Percentiles rank a stretch among this genome's conserved stretches.
These are phyloP conservation scores for Moniliophthora roreri DNA, from an alignment of 1,284 basidiomycete species.

Conservation along the genomic window DNA sequence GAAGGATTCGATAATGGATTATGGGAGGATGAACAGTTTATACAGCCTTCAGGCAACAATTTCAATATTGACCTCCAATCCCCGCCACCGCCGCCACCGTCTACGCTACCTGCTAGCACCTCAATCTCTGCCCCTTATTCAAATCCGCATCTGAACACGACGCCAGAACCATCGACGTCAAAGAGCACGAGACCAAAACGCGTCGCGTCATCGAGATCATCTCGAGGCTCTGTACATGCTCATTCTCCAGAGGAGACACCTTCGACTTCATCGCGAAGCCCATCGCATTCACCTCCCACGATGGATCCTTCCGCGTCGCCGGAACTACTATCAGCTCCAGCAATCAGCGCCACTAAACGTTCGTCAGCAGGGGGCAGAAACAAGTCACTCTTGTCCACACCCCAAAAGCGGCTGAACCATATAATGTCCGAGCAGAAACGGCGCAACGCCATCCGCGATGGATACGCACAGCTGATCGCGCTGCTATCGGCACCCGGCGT, in stretches of 20 bases:
- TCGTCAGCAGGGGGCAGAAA: conserved; percentile 28
- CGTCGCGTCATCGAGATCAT: conserved; percentile 24
- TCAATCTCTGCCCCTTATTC: conserved; percentile 39
- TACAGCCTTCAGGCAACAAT: no score
- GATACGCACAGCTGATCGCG: conserved; percentile 80
- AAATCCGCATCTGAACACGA: conserved; percentile 45
- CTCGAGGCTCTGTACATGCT: conserved; percentile 23
- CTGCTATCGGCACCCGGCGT: conserved; percentile 72
- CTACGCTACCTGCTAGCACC: no score
- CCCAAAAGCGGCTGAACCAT: conserved; percentile 91
- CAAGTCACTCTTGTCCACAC: conserved; percentile 73
- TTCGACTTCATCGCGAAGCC: conserved; percentile 28
- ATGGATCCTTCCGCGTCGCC: conserved; percentile 2
- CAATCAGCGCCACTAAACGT: conserved; percentile 14
- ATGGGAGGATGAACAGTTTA: conserved; percentile 52
- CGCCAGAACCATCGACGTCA: conserved; percentile 40
- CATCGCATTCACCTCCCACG: conserved; percentile 12
- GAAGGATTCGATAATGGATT: conserved; percentile 72
- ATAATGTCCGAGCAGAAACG: conserved; percentile 93
- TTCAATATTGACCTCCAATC: no score
- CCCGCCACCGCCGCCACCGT: conserved; percentile 22
- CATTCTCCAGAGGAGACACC: conserved; percentile 29
- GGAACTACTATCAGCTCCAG: neutral
- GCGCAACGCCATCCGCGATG: conserved; percentile 85
- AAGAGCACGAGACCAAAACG: conserved; percentile 28